A percentile compares a stretch with the other conserved stretches of the same genome.
These are phyloP conservation scores for Fusarium marasasianum DNA, from an alignment of 2,329 filamentous ascomycete species.

Conservation along the genomic window DNA sequence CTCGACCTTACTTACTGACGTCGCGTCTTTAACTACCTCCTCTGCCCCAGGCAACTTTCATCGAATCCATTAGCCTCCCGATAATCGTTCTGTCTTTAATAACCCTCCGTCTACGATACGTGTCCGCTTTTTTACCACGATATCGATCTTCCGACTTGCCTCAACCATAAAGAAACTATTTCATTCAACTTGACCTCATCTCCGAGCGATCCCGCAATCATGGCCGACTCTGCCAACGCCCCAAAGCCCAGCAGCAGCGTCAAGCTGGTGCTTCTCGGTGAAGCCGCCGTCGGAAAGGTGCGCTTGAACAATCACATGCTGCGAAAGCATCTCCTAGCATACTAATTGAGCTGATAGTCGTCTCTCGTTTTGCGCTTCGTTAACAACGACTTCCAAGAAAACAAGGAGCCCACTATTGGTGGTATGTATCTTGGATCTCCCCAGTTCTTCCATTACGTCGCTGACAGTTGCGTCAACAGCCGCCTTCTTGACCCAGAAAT, in stretches of 20 bases:
- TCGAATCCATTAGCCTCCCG: background rate
- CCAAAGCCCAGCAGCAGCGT: constrained; percentile 99
- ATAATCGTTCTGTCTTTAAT: constrained; percentile 2
- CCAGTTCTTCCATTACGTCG: background rate
- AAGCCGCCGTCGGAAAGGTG: constrained; percentile 99
- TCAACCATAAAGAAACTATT: background rate
- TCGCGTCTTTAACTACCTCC: constrained; percentile 30
- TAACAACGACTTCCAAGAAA: constrained; percentile 99
- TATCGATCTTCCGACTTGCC: background rate
- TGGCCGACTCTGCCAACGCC: constrained; percentile 63
- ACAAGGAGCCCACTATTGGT: constrained; percentile 99
- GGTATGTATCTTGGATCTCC: constrained; percentile 63
- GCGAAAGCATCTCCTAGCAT: background rate
- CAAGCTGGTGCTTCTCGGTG: constrained; percentile 96
- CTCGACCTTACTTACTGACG: constrained; percentile 24
- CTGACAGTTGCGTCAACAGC: constrained; percentile 61
- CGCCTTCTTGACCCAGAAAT: constrained; percentile 98
- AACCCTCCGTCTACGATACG: background rate
- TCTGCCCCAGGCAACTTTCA: constrained; percentile 33
- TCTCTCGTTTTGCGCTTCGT: constrained; percentile 98
- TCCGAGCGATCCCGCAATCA: constrained; percentile 38
- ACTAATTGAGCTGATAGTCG: constrained; percentile 67
- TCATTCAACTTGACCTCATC: constrained; percentile 19
- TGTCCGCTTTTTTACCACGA: constrained; percentile 6
- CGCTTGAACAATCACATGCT: constrained; percentile 21